Base-by-base conservation (phyloP, 2,329 filamentous ascomycete genomes). In the Pseudogymnoascus pannorum region DNA sequence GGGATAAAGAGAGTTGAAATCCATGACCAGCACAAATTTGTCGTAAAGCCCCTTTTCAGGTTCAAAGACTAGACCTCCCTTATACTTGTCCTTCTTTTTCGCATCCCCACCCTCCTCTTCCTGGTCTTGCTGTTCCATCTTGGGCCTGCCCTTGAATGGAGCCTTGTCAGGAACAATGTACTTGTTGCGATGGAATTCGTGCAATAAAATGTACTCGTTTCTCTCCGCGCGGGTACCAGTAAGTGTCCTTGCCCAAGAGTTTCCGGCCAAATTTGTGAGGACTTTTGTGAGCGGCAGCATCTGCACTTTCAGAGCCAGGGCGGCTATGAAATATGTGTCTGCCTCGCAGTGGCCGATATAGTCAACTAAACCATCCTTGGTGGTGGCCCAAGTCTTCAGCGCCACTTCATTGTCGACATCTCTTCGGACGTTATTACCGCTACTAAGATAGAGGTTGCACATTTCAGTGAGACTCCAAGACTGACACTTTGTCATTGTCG, bases 31-130 rank as follows among this genome's bases (percentile, higher is more conserved):
- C 60, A 99, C 89, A 74, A 95, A 97, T 76, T 95, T 96, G 81
- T 99, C 94, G 72, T 99, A 99, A 4, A 99, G 82, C 16, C 95
- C 94, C 75, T 93, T 97, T 73, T 97, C 92, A 4, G 94, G 94
- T 74, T 99, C 94, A 69, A 99, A 97, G 62, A 99, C 94, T 31
- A 99, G 86, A 80, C 95, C 94, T 72, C 94, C 94, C 78, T 99
- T 97, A 80, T 89, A 99, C 75, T 97, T 99, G 77, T 99, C 95
- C 75, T 97, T 99, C 81, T 97, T 99, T 77, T 97, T 99, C 63
- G 83, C 84, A 65, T 91, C 89, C 7, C 80, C 84, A 58, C 84
- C 81, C 20, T 87, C 89, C 57, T 90, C 88, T 6, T 88, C 87
- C 18, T 80, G 77, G 58, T 81, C 79, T 64, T 91, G 88, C 59